A percentile compares a stretch with the other conserved stretches of the same genome.
Conservation (phyloP, 495 filamentous ascomycete species). For the Cairneyella variabilis region DNA sequence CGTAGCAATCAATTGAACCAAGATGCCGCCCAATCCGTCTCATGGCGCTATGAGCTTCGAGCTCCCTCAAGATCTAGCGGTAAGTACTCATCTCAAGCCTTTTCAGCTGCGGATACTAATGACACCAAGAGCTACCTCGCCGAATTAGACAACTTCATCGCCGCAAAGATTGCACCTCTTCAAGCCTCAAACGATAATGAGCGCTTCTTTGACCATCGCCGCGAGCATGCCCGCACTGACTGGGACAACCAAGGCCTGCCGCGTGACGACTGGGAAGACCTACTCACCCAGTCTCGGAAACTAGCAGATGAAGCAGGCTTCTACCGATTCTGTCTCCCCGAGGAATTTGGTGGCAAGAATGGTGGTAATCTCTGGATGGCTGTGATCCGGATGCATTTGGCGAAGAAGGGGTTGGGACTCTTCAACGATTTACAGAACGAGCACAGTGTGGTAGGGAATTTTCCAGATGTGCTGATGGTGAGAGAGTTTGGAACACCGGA, state of each 20-base stretch:
- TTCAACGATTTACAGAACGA: slow-evolving; percentile 62
- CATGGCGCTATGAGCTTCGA: slow-evolving; percentile 48
- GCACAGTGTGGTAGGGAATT: slow-evolving; percentile 55
- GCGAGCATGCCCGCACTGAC: slow-evolving; percentile 49
- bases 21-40: slow-evolving; percentile 12
- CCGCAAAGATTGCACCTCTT: slow-evolving; percentile 46
- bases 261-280: slow-evolving; percentile 49
- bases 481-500: slow-evolving; percentile 47
- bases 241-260: slow-evolving; percentile 44
- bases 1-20: too few species aligned
- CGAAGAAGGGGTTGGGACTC: slow-evolving; percentile 50
- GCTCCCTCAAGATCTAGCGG: slow-evolving; percentile 41
- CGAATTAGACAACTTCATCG: slow-evolving; percentile 51
- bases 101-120: too few species aligned
- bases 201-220: slow-evolving; percentile 59
- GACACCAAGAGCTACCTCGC: too few species aligned
- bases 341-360: slow-evolving; percentile 50
- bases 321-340: slow-evolving; percentile 51
- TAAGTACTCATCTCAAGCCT: too few species aligned
- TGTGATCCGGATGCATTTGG: slow-evolving; percentile 53
- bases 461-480: slow-evolving; percentile 55
- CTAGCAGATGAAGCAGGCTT: slow-evolving; percentile 52
- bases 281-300: slow-evolving; percentile 39
- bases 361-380: slow-evolving; percentile 56
- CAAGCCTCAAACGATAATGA: slow-evolving; percentile 49